Conservation (phyloP, 164 flowering plant genomes). For the Vitis cinerea region DNA sequence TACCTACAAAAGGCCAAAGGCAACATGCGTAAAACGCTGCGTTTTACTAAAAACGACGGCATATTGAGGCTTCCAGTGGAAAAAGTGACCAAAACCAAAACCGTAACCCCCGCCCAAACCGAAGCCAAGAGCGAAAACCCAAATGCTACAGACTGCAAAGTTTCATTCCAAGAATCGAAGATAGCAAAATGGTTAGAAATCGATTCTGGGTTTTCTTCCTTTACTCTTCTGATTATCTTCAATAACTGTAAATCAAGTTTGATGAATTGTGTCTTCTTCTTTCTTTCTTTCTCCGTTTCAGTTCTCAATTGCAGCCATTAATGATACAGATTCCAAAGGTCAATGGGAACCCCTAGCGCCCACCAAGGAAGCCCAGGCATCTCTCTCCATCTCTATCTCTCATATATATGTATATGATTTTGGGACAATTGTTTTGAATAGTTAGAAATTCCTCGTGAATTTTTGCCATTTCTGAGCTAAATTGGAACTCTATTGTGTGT, state of each 20-base stretch:
- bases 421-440: too few species aligned
- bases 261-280: not conserved
- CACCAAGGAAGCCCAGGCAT: slow-evolving; percentile 95
- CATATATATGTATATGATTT: not conserved
- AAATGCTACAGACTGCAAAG: not conserved
- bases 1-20: too few species aligned
- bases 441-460: too few species aligned
- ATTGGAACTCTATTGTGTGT: too few species aligned
- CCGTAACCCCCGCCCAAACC: too few species aligned
- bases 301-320: slow-evolving; percentile 94
- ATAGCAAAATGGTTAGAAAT: not conserved
- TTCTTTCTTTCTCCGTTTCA: slow-evolving; percentile 29
- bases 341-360: slow-evolving; percentile 95
- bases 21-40: too few species aligned
- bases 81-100: too few species aligned
- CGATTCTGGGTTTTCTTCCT: not conserved
- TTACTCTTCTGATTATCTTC: not conserved
- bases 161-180: not conserved
- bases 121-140: not conserved
- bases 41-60: too few species aligned
- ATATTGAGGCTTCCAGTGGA: too few species aligned
- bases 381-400: slow-evolving; percentile 6
- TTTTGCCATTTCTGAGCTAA: too few species aligned
- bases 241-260: not conserved
- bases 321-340: slow-evolving; percentile 68